A percentile compares a stretch with the other conserved stretches of the same genome.
Evolutionary conservation across 257 asterid species (phyloP).

Genomic region (Plantago major): DNA sequence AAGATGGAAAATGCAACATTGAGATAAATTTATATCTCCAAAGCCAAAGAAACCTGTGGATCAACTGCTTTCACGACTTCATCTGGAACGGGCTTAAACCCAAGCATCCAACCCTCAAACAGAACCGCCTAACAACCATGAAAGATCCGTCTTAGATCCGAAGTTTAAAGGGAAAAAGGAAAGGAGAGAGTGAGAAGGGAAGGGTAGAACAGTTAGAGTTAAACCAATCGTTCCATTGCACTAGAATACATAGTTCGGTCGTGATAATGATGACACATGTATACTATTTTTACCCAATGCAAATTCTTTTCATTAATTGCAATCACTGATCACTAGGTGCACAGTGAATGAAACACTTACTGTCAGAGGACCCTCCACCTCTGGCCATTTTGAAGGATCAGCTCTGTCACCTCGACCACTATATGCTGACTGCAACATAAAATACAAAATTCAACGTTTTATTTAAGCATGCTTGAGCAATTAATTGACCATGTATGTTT

Average conservation of each 20-base stretch:
- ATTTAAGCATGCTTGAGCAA: slow-evolving; percentile 21
- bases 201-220: not conserved
- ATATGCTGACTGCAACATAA: slow-evolving; percentile 69
- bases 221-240: slow-evolving; percentile 11
- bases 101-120: slow-evolving; percentile 99
- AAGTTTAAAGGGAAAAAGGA: no score
- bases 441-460: slow-evolving; percentile 26
- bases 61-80: slow-evolving; percentile 74
- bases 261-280: slow-evolving; percentile 5
- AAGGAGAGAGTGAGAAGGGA: no score
- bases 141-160: not conserved
- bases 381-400: slow-evolving; percentile 93
- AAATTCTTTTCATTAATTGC: not conserved
- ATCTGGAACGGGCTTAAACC: slow-evolving; percentile 80
- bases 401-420: slow-evolving; percentile 94
- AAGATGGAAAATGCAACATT: not conserved
- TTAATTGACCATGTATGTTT: slow-evolving; percentile 22
- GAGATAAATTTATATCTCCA: not conserved
- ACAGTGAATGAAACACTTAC: slow-evolving; percentile 34
- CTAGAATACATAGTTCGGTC: not conserved
- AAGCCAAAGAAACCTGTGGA: slow-evolving; percentile 61
- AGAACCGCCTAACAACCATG: slow-evolving; percentile 58
- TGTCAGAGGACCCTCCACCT: slow-evolving; percentile 88
- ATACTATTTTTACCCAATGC: not conserved
- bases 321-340: not conserved